Evolutionary conservation across 352 stramenopile species (phyloP), one percentile per base, ranked within the genome.

Genomic region (Phytophthora niederhauseri): DNA sequence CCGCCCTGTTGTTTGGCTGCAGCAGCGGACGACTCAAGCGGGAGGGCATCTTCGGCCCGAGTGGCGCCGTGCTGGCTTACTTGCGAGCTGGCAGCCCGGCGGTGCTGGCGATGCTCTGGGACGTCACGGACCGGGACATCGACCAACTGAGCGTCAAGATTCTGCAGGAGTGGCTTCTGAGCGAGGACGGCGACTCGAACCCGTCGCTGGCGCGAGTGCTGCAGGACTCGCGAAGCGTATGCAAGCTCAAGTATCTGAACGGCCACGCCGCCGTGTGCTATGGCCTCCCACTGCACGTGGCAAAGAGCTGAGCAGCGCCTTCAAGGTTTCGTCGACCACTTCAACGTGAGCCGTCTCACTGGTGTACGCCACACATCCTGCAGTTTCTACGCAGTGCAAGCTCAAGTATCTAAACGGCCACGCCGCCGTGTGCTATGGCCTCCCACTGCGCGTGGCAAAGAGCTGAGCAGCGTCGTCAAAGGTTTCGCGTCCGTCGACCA

Each of bases 101-200:
- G 5, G 97, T 99, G n/a, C 82, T 99, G 20, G 97, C 93, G 15
- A 99, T 99, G 89, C 83, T 99, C 12, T 99, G 98, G 98, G 98
- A 99, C 77, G 97, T 99, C 15, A 99, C 97, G 24, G 98, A 99
- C 74, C 87, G 91, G 60, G 98, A 99, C 77, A 98, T 99, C 66
- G 98, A 99, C 78, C 83, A 97, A n/a, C 68, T 97, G 36, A 91
- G 90, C 68, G 67, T 84, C 36, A 67, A 78, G 1, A 73, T 96
- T 24, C 61, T 97, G 2, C 60, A 77, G 34, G 72, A 84, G 11
- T 93, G 82, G 87, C 75, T 93, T 36, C 20, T 98, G 81, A 22
- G 82, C 31, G 69, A 73, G 6, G 73, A 90, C 34, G 48, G 48
- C 11, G 53, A 51, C 6, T n/a, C 28, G 15, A 58, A 43, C 50